These are phyloP conservation scores for Volutella citrinella DNA, from an alignment of 2,329 filamentous ascomycete genomes.

Conservation along the genomic window DNA sequence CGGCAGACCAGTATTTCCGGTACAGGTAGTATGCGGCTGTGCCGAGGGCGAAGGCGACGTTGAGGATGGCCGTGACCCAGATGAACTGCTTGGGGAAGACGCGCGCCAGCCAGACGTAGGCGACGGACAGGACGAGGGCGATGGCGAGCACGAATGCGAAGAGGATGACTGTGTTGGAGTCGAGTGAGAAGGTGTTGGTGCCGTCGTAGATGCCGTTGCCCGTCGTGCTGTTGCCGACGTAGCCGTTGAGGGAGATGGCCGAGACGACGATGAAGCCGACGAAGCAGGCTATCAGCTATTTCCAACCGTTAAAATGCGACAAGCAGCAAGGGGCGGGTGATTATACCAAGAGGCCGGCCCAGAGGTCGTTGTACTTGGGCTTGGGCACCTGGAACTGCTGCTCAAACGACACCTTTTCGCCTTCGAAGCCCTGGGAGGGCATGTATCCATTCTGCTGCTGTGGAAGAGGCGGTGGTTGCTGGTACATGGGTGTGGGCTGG, in stretches of 20 bases:
- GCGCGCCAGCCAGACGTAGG: conserved; percentile 73
- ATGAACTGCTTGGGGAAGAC: conserved; percentile 86
- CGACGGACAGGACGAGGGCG: conserved; percentile 71
- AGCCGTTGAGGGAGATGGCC: conserved; percentile 72
- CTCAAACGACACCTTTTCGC: conserved; percentile 62
- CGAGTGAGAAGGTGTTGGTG: conserved; percentile 62
- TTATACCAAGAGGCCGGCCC: conserved; percentile 76
- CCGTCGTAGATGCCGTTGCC: conserved; percentile 73
- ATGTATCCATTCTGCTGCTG: conserved; percentile 30
- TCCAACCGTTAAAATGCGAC: background rate
- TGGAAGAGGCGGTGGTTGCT: conserved; percentile 26
- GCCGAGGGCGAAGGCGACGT: conserved; percentile 79
- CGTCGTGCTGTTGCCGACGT: conserved; percentile 59
- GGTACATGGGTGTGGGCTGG: conserved; percentile 23
- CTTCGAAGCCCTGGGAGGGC: conserved; percentile 34
- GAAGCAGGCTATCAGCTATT: conserved; percentile 66
- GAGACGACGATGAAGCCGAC: conserved; percentile 75
- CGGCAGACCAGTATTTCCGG: conserved; percentile 73
- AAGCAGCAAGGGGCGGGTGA: no score
- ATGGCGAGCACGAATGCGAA: conserved; percentile 76
- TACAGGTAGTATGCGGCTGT: conserved; percentile 85
- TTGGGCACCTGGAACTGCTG: conserved; percentile 77
- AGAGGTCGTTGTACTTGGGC: conserved; percentile 88
- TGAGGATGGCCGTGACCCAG: conserved; percentile 87
- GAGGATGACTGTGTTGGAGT: conserved; percentile 81